Evolutionary conservation across 768 basidiomycete species (phyloP).

Genomic region (Lactarius psammicola): DNA sequence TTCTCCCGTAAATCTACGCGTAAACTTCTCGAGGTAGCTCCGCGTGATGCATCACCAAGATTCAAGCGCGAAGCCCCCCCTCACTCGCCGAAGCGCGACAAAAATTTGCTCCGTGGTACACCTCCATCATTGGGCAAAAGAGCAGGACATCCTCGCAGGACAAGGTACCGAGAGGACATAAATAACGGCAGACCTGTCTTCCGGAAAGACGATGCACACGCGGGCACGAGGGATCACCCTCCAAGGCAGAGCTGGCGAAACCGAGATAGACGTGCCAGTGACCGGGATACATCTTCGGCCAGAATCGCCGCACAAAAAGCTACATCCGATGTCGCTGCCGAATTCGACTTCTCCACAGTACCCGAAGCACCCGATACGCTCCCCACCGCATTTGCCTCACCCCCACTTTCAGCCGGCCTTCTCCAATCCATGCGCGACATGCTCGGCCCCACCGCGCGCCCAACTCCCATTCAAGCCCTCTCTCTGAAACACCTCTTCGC

Average conservation of each 20-base stretch:
- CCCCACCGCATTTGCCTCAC: conserved; percentile 54
- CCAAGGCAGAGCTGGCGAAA: background rate
- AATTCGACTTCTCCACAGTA: conserved; percentile 39
- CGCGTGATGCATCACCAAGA: conserved; percentile 7
- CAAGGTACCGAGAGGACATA: background rate
- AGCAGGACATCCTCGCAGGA: background rate
- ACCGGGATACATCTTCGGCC: background rate
- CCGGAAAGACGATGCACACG: background rate
- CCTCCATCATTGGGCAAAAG: background rate
- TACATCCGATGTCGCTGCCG: conserved; percentile 31
- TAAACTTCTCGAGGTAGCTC: conserved; percentile 26
- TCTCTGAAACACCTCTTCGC: conserved; percentile 64
- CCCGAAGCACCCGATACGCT: conserved; percentile 34
- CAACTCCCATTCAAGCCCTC: conserved; percentile 79
- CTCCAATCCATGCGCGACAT: conserved; percentile 54
- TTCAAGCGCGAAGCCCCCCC: conserved; percentile 18
- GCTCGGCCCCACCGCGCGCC: conserved; percentile 54
- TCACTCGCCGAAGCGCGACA: background rate
- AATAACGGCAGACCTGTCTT: background rate
- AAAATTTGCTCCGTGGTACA: background rate
- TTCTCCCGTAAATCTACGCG: conserved; percentile 8
- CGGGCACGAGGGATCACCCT: too few species aligned
- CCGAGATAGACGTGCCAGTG: background rate
- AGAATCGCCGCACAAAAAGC: background rate
- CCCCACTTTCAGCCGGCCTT: conserved; percentile 67